Evolutionary conservation across 2,329 filamentous ascomycete genomes (phyloP), one percentile per base, ranked within the genome.

Genomic region (Diaporthe longicolla): DNA sequence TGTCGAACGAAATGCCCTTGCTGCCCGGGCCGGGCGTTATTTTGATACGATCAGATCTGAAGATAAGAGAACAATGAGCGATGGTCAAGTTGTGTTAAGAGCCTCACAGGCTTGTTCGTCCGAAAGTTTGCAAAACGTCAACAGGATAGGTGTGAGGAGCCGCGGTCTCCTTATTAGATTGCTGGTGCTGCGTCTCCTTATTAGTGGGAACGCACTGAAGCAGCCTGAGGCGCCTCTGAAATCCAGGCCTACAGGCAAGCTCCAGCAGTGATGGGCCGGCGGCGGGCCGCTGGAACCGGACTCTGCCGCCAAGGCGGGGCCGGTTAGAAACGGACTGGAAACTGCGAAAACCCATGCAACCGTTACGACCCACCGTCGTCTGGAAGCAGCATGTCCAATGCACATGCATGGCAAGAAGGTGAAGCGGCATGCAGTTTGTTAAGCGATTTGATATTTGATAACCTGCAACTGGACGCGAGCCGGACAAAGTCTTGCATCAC

Each of bases 21-120:
- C 59, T 54, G 65, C 65, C 65, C 58, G 24, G 35, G 59, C 48
- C 35, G 43, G 73, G 71, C 63, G n/a, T 55, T 19, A 32, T 29
- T 55, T 45, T 24, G 55, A 21, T 19, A n/a, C 19, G 43, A 8
- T 32, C 58, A 71, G 45, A 54, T 21, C 17, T 17, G 5, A 40
- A 11, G 21, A 29, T 15, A n/a, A 40, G 19, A n/a, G 4, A 19
- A 29, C 0, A 24, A 17, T 4, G 21, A 32, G 11, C 10, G 21
- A 8, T 40, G 7, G 10, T 21, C 15, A 3, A 26, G 32, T 32
- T 21, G n/a, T 26, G 21, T 13, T 37, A 8, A 54, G 29, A 19
- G 8, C 32, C n/a, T 54, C 48, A 40, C 17, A 17, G 48, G 29
- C 21, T 29, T 68, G n/a, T 13, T 26, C 19, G 21, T 19, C 29